These are phyloP conservation scores for Xerocomellus intermedius DNA, from an alignment of 768 basidiomycete species.

Conservation along the genomic window DNA sequence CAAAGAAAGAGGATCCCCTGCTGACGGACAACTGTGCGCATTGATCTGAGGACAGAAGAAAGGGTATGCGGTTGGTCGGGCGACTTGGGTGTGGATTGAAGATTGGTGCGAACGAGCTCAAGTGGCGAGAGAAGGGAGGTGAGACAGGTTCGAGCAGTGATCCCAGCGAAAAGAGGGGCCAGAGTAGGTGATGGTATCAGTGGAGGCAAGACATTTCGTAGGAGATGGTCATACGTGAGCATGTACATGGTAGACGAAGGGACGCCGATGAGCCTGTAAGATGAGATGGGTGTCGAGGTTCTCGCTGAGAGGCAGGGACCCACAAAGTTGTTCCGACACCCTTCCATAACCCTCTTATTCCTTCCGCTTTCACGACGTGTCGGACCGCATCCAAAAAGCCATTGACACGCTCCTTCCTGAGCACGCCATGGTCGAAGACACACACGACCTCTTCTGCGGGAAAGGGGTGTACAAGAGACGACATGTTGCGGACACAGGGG, in stretches of 20 bases:
- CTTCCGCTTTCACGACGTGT: slow-evolving; percentile 80
- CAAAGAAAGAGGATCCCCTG: slow-evolving; percentile 76
- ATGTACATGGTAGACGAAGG: slow-evolving; percentile 94
- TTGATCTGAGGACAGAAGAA: slow-evolving; percentile 64
- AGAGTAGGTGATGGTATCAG: slow-evolving; percentile 52
- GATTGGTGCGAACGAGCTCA: slow-evolving; percentile 90
- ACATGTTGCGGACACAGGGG: slow-evolving; percentile 74
- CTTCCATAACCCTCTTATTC: slow-evolving; percentile 88
- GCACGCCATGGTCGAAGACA: slow-evolving; percentile 71
- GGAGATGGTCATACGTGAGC: slow-evolving; percentile 90
- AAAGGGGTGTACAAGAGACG: slow-evolving; percentile 61
- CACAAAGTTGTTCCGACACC: slow-evolving; percentile 90
- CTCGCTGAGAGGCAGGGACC: slow-evolving; percentile 27
- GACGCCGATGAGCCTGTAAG: slow-evolving; percentile 75
- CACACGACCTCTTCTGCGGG: slow-evolving; percentile 68
- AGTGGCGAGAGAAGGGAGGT: slow-evolving; percentile 81
- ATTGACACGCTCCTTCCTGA: slow-evolving; percentile 68
- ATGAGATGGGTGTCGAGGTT: slow-evolving; percentile 8
- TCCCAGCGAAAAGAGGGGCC: slow-evolving; percentile 78
- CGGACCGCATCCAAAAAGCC: slow-evolving; percentile 85
- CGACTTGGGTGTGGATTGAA: slow-evolving; percentile 82
- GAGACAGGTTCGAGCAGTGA: slow-evolving; percentile 76
- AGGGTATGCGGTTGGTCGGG: slow-evolving; percentile 74
- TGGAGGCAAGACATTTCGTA: slow-evolving; percentile 59
- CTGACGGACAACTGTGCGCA: slow-evolving; percentile 55